Conservation (phyloP, 1,284 basidiomycete species). For the Cryptococcus sp. region DNA sequence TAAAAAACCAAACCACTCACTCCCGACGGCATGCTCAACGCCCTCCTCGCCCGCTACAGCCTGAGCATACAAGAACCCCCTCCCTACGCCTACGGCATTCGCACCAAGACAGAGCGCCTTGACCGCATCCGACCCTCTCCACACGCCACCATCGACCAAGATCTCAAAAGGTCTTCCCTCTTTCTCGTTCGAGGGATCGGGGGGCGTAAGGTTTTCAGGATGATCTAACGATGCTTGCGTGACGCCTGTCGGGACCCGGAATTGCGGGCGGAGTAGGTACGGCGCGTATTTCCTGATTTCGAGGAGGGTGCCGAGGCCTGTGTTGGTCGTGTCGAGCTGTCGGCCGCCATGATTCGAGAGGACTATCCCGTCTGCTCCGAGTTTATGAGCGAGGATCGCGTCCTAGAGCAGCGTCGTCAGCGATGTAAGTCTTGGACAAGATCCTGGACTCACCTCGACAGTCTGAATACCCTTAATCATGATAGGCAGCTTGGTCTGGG, state of each 20-base stretch:
- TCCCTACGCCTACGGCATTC: constrained; percentile 82
- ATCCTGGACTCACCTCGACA: constrained; percentile 46
- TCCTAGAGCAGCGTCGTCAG: constrained; percentile 35
- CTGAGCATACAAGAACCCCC: constrained; percentile 88
- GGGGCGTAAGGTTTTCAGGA: constrained; percentile 67
- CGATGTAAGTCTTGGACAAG: neutral
- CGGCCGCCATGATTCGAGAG: constrained; percentile 59
- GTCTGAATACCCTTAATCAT: constrained; percentile 72
- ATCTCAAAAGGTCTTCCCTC: constrained; percentile 58
- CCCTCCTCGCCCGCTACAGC: constrained; percentile 77
- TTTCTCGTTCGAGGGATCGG: constrained; percentile 14
- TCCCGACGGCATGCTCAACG: constrained; percentile 67
- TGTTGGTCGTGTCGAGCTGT: constrained; percentile 60
- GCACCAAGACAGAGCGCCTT: constrained; percentile 92
- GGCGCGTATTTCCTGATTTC: constrained; percentile 60
- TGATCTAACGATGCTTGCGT: constrained; percentile 56
- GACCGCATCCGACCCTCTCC: constrained; percentile 84
- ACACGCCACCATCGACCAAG: constrained; percentile 85
- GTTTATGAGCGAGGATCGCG: constrained; percentile 54
- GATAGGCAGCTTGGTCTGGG: constrained; percentile 74
- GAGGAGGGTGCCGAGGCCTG: constrained; percentile 73
- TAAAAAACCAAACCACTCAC: constrained; percentile 37
- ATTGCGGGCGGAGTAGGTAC: constrained; percentile 44
- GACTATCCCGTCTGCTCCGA: constrained; percentile 56
- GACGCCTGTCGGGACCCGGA: constrained; percentile 40